Percentiles rank a stretch among this genome's conserved stretches.
Conservation (phyloP, 1,139 yeast genomes). For the Meyerozyma athensensis region DNA sequence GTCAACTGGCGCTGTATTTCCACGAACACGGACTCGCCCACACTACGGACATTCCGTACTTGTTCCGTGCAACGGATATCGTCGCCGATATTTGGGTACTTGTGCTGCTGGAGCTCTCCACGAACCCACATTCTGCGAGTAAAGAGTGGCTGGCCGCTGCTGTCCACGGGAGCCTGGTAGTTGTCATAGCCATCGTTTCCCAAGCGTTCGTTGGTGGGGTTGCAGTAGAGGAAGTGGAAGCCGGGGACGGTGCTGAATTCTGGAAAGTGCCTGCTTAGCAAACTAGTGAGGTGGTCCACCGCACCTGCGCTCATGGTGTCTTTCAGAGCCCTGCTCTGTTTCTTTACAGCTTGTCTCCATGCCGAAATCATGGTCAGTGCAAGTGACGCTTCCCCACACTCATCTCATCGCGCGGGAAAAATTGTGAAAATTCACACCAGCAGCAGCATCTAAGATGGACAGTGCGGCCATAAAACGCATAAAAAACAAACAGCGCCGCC, state of each 20-base stretch:
- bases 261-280: not conserved
- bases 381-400: not conserved
- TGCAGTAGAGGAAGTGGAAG: constrained; percentile 61
- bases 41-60: constrained; percentile 28
- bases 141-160: constrained; percentile 26
- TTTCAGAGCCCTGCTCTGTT: not conserved
- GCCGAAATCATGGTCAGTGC: constrained; percentile 5
- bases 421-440: constrained; percentile 11
- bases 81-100: constrained; percentile 3
- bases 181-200: constrained; percentile 80
- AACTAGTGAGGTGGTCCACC: not conserved
- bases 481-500: constrained; percentile 75
- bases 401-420: constrained; percentile 1
- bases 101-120: constrained; percentile 50
- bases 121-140: constrained; percentile 77
- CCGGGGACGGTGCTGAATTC: constrained; percentile 29
- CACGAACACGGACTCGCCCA: constrained; percentile 40
- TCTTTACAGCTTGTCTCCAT: constrained; percentile 3
- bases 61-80: constrained; percentile 42
- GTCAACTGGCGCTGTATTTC: constrained; percentile 36
- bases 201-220: constrained; percentile 43
- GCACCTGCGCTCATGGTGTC: constrained; percentile 4
- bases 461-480: constrained; percentile 42
- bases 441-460: constrained; percentile 10
- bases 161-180: constrained; percentile 61